These are phyloP conservation scores for Alternaria dauci DNA, from an alignment of 2,329 filamentous ascomycete species.

Conservation along the genomic window DNA sequence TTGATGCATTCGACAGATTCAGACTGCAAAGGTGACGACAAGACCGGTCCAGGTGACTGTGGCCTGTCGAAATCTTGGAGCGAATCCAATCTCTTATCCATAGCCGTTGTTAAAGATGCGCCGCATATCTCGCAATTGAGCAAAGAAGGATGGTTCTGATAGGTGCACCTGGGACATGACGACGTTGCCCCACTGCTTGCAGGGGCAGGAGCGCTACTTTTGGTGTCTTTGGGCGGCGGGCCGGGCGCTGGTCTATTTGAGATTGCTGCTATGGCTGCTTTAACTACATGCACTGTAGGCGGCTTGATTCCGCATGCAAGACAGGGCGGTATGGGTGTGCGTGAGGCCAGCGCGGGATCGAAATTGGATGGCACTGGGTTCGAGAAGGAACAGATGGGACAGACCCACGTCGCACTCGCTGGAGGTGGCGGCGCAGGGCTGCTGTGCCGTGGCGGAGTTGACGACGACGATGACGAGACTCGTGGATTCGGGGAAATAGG, in stretches of 20 bases:
- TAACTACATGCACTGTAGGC: slow-evolving; percentile 79
- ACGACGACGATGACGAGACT: slow-evolving; percentile 35
- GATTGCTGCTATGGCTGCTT: slow-evolving; percentile 82
- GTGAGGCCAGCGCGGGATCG: slow-evolving; percentile 79
- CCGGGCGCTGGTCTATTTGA: slow-evolving; percentile 60
- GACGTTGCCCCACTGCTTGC: slow-evolving; percentile 28
- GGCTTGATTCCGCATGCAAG: slow-evolving; percentile 95
- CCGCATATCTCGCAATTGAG: slow-evolving; percentile 90
- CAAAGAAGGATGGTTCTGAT: slow-evolving; percentile 89
- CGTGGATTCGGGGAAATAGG: slow-evolving; percentile 54
- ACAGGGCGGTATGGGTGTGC: slow-evolving; percentile 85
- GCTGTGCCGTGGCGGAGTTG: slow-evolving; percentile 46
- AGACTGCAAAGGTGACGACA: slow-evolving; percentile 59
- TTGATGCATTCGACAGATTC: slow-evolving; percentile 81
- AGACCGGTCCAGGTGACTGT: slow-evolving; percentile 80
- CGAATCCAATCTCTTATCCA: slow-evolving; percentile 53
- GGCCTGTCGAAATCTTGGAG: slow-evolving; percentile 57
- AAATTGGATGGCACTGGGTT: slow-evolving; percentile 95
- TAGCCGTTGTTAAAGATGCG: slow-evolving; percentile 70
- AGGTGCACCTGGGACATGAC: slow-evolving; percentile 86
- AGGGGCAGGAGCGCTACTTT: slow-evolving; percentile 43
- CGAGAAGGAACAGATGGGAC: slow-evolving; percentile 93
- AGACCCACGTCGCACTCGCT: slow-evolving; percentile 85
- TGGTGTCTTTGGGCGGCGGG: slow-evolving; percentile 45
- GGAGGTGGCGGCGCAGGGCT: slow-evolving; percentile 58